Conservation (phyloP, 2,329 filamentous ascomycete genomes). For the Domatiomyces globalis region DNA sequence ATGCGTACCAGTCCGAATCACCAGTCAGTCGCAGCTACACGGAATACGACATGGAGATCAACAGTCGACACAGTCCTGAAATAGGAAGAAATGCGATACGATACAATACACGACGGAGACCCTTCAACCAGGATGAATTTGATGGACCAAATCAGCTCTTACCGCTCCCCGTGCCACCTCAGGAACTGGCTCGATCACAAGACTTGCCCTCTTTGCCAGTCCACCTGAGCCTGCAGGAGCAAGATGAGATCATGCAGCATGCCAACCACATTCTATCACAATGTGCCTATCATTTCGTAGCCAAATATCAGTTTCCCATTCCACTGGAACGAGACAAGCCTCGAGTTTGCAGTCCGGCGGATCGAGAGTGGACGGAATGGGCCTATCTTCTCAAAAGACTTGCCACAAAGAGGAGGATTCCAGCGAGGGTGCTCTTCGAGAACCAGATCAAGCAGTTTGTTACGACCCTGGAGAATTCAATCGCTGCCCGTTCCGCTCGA, state of each 20-base stretch:
- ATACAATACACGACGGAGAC: constrained; percentile 22
- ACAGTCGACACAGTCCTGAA: constrained; percentile 12
- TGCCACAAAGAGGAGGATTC: constrained; percentile 73
- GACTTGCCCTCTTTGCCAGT: constrained; percentile 71
- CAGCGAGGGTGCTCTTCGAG: constrained; percentile 70
- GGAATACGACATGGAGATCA: constrained; percentile 16
- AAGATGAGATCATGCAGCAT: constrained; percentile 63
- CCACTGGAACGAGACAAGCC: constrained; percentile 71
- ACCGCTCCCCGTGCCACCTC: constrained; percentile 54
- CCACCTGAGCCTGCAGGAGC: constrained; percentile 68
- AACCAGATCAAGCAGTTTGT: constrained; percentile 86
- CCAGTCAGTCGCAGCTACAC: constrained; percentile 15
- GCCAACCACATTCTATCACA: constrained; percentile 76
- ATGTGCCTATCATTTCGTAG: constrained; percentile 80
- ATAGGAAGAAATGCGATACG: constrained; percentile 10
- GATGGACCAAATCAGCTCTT: constrained; percentile 76
- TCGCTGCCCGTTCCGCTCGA: constrained; percentile 51
- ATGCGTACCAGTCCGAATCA: constrained; percentile 13
- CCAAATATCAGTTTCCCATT: constrained; percentile 82
- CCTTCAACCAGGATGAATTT: constrained; percentile 76
- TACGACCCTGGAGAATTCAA: constrained; percentile 72
- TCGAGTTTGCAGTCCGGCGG: constrained; percentile 57
- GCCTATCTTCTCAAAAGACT: constrained; percentile 74
- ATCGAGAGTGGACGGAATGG: constrained; percentile 86
- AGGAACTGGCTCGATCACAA: constrained; percentile 61